Conservation (phyloP, 1,284 basidiomycete species). For the Ustilago trichophora region DNA sequence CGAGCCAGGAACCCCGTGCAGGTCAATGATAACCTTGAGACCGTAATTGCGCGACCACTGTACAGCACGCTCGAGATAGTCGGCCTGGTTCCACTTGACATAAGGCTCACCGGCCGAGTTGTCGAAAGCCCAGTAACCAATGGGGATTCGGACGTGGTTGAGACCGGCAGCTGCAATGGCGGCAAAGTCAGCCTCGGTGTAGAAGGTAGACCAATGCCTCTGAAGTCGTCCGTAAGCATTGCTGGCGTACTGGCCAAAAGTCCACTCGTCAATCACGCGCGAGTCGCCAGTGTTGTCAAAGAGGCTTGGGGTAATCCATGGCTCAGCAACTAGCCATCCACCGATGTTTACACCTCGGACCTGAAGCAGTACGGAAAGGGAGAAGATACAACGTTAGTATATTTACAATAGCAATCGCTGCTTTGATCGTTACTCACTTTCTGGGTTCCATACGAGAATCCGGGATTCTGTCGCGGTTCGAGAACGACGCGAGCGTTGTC, state of each 20-base stretch:
- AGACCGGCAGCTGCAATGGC: conserved; percentile 70
- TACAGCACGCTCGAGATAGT: conserved; percentile 73
- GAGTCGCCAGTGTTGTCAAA: conserved; percentile 69
- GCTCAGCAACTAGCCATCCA: conserved; percentile 64
- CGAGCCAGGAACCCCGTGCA: conserved; percentile 70
- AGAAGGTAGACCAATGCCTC: conserved; percentile 81
- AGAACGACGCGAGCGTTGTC: conserved; percentile 37
- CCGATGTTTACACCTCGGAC: conserved; percentile 65
- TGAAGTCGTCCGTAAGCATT: conserved; percentile 47
- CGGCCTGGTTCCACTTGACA: conserved; percentile 78
- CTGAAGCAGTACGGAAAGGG: conserved; percentile 2
- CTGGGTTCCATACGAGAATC: conserved; percentile 30
- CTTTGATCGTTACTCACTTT: conserved; percentile 16
- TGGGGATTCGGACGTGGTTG: conserved; percentile 84
- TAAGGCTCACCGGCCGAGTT: conserved; percentile 82
- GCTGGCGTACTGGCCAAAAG: conserved; percentile 74
- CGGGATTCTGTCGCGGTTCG: conserved; percentile 36
- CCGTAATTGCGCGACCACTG: conserved; percentile 80
- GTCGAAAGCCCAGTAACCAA: conserved; percentile 92
- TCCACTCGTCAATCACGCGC: conserved; percentile 79
- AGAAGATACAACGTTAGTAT: neutral
- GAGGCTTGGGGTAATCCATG: conserved; percentile 62
- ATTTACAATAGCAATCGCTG: too few species aligned
- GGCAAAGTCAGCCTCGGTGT: conserved; percentile 79
- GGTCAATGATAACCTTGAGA: conserved; percentile 82